Conservation (phyloP, 805 yeast genomes). For the Metschnikowia bowlesiae region DNA sequence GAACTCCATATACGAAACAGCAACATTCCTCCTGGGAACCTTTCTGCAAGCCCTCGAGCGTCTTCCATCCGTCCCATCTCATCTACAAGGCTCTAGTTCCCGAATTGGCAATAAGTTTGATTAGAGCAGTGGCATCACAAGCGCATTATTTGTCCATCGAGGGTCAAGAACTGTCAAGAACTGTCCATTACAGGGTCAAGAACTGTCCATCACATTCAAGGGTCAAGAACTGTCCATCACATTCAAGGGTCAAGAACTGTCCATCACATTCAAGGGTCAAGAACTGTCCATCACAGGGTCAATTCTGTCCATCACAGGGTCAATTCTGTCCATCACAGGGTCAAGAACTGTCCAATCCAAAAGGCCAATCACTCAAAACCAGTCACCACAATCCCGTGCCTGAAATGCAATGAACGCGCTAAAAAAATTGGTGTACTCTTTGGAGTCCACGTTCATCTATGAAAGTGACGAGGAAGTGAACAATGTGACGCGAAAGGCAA, state of each 20-base stretch:
- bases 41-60: background rate
- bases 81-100: background rate
- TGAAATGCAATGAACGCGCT: slow-evolving; percentile 18
- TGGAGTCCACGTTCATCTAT: slow-evolving; percentile 3
- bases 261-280: too few species aligned
- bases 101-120: background rate
- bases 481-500: background rate
- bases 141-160: too few species aligned
- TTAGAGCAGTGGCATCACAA: too few species aligned
- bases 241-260: too few species aligned
- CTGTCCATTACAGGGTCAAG: too few species aligned
- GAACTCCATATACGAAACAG: slow-evolving; percentile 3
- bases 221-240: too few species aligned
- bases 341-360: too few species aligned
- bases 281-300: too few species aligned
- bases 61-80: background rate
- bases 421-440: slow-evolving; percentile 15
- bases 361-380: background rate
- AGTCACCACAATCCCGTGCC: background rate
- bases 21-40: background rate
- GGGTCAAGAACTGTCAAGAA: too few species aligned
- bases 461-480: background rate
- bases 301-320: too few species aligned
- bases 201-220: too few species aligned
- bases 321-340: too few species aligned